A percentile compares a stretch with the other conserved stretches of the same genome.
phyloP scores from a whole-genome alignment of 2,329 filamentous ascomycete species.

The Phaeosphaeria sp. region DNA sequence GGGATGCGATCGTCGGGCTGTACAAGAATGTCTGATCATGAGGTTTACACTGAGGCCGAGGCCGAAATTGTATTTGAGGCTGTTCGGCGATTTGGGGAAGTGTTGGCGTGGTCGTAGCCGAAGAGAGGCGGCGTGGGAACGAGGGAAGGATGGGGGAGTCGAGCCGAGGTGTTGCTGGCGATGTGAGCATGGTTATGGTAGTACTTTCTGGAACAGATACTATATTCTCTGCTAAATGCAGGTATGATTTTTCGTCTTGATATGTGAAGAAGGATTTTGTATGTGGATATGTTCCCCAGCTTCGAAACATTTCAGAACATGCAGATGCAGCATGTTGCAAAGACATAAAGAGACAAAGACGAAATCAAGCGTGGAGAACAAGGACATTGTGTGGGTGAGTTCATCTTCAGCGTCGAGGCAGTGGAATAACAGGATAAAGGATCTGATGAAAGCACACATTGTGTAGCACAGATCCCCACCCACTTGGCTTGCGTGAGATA shows the following conservation, averaged over 20 bases:
- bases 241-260: too few relatives aligned
- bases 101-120: background rate
- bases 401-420: background rate
- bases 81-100: background rate
- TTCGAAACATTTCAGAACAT: too few relatives aligned
- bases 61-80: background rate
- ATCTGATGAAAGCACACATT: background rate
- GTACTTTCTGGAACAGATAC: background rate
- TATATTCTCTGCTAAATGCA: too few relatives aligned
- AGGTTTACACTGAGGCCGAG: background rate
- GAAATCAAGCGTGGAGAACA: background rate
- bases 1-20: slow-evolving; percentile 1
- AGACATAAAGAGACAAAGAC: background rate
- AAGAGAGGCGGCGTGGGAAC: background rate
- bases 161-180: background rate
- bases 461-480: background rate
- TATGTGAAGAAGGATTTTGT: too few relatives aligned
- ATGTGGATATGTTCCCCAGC: too few relatives aligned
- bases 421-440: background rate
- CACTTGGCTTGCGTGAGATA: background rate
- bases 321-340: too few relatives aligned
- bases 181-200: background rate
- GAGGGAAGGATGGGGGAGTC: background rate
- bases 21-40: background rate
- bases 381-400: background rate